Percentiles rank a stretch among this genome's conserved stretches.
Conservation (phyloP, 371 early-diverging fungal genomes). For the Coemansia sp. region DNA sequence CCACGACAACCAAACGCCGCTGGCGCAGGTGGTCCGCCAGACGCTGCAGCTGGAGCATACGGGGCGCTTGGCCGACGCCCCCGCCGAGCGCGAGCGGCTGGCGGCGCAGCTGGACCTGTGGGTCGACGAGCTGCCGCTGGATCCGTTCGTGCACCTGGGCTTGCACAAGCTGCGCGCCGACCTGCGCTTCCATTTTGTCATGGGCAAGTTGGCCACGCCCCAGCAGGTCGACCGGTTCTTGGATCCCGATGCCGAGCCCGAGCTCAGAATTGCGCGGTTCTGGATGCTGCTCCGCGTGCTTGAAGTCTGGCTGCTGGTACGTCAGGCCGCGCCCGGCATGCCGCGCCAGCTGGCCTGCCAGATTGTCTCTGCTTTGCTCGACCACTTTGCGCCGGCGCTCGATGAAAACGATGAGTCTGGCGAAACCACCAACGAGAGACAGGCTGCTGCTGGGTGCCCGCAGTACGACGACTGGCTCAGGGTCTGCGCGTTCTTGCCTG, state of each 20-base stretch:
- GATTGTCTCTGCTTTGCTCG: slow-evolving; percentile 16
- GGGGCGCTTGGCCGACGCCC: slow-evolving; percentile 22
- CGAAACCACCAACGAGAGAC: too few relatives aligned
- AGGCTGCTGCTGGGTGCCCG: background rate
- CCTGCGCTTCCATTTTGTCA: slow-evolving; percentile 36
- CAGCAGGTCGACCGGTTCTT: slow-evolving; percentile 33
- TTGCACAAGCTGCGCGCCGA: slow-evolving; percentile 36
- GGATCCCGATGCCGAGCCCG: slow-evolving; percentile 23
- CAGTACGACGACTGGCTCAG: slow-evolving; percentile 9
- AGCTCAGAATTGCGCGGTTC: slow-evolving; percentile 15
- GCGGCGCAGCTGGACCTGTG: slow-evolving; percentile 37
- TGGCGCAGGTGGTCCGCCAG: slow-evolving; percentile 33
- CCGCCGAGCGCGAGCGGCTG: slow-evolving; percentile 30
- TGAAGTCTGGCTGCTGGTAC: slow-evolving; percentile 41
- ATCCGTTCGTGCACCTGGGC: slow-evolving; percentile 37
- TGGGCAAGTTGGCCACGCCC: slow-evolving; percentile 39
- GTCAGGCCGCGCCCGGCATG: slow-evolving; percentile 36
- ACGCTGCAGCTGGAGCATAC: slow-evolving; percentile 32
- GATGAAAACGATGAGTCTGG: background rate
- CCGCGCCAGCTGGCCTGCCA: slow-evolving; percentile 34
- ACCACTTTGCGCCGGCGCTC: slow-evolving; percentile 10
- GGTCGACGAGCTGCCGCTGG: slow-evolving; percentile 46
- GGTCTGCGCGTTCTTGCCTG: slow-evolving; percentile 19
- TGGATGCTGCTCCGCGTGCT: slow-evolving; percentile 32
- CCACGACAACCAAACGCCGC: slow-evolving; percentile 23